phyloP scores from a whole-genome alignment of 1,284 basidiomycete species.

The Ustilago curta region DNA sequence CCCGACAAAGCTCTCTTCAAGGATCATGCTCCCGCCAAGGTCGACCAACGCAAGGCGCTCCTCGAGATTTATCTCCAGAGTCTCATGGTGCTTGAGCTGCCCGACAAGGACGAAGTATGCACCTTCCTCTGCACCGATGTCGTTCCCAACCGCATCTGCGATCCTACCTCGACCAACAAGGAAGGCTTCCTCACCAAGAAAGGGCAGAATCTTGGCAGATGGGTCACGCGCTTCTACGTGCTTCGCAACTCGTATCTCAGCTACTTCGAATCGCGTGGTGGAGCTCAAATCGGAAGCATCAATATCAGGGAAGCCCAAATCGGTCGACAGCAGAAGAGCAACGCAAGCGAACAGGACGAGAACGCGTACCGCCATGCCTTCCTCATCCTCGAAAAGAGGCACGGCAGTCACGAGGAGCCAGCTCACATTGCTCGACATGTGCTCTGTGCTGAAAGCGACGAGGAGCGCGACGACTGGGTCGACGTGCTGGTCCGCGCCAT shows the following conservation, averaged over 20 bases:
- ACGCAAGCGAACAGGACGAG: slow-evolving; percentile 75
- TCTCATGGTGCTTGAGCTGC: slow-evolving; percentile 81
- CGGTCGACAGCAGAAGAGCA: slow-evolving; percentile 74
- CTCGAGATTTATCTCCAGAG: slow-evolving; percentile 88
- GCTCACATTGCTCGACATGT: slow-evolving; percentile 84
- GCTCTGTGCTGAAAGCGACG: slow-evolving; percentile 93
- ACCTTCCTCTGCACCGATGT: slow-evolving; percentile 92
- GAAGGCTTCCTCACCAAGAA: slow-evolving; percentile 96
- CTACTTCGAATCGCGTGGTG: slow-evolving; percentile 89
- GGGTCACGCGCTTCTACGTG: slow-evolving; percentile 85
- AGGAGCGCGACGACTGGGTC: slow-evolving; percentile 92
- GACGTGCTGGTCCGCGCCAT: slow-evolving; percentile 78
- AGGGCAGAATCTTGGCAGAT: slow-evolving; percentile 91
- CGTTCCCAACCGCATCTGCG: slow-evolving; percentile 74
- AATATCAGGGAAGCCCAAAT: slow-evolving; percentile 88
- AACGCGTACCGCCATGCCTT: slow-evolving; percentile 96
- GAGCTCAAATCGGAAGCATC: slow-evolving; percentile 88
- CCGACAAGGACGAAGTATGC: slow-evolving; percentile 88
- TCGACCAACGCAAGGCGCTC: slow-evolving; percentile 80
- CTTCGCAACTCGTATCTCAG: slow-evolving; percentile 82
- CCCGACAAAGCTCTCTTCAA: slow-evolving; percentile 95
- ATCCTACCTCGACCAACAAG: slow-evolving; percentile 76
- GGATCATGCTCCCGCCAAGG: slow-evolving; percentile 94
- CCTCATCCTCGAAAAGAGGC: slow-evolving; percentile 88
- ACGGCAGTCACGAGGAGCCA: slow-evolving; percentile 59